Evolutionary conservation across 1,284 basidiomycete species (phyloP).

Genomic region (Quambalaria eucalypti): DNA sequence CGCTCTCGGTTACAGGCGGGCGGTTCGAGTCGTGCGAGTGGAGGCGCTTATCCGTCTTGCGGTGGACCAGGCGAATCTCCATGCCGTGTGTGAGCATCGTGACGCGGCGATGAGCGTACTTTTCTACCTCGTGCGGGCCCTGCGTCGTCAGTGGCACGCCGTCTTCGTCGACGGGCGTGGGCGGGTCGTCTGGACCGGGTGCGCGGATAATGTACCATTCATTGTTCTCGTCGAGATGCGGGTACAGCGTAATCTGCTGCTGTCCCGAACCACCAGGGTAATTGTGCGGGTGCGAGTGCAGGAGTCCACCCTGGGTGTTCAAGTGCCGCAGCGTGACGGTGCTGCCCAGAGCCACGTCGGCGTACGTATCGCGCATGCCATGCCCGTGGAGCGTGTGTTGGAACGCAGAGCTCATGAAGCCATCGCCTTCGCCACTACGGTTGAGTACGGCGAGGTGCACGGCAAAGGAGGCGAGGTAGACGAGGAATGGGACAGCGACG

Average conservation of each 20-base stretch:
- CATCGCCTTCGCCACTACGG: conserved; percentile 88
- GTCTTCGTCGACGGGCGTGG: conserved; percentile 32
- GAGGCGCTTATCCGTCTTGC: conserved; percentile 70
- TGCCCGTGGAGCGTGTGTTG: conserved; percentile 89
- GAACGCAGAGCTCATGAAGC: conserved; percentile 98
- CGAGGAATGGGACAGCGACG: conserved; percentile 69
- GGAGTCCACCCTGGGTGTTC: conserved; percentile 93
- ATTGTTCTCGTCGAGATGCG: conserved; percentile 87
- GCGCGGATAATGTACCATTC: conserved; percentile 67
- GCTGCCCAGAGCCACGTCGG: conserved; percentile 80
- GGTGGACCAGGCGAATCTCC: conserved; percentile 75
- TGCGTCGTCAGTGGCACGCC: conserved; percentile 42
- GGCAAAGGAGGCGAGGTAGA: conserved; percentile 93
- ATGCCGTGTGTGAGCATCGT: conserved; percentile 60
- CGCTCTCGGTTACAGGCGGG: conserved; percentile 91
- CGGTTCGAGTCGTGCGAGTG: conserved; percentile 83
- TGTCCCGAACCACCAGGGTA: conserved; percentile 68
- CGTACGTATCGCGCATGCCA: conserved; percentile 79
- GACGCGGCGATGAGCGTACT: conserved; percentile 51
- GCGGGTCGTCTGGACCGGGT: conserved; percentile 53
- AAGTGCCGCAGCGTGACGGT: conserved; percentile 74
- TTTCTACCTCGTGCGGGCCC: conserved; percentile 7
- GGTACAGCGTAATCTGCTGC: conserved; percentile 96
- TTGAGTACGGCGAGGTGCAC: conserved; percentile 84
- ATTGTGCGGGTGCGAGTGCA: conserved; percentile 84